phyloP scores from a whole-genome alignment of 2,329 filamentous ascomycete genomes.

The Periconia digitata region DNA sequence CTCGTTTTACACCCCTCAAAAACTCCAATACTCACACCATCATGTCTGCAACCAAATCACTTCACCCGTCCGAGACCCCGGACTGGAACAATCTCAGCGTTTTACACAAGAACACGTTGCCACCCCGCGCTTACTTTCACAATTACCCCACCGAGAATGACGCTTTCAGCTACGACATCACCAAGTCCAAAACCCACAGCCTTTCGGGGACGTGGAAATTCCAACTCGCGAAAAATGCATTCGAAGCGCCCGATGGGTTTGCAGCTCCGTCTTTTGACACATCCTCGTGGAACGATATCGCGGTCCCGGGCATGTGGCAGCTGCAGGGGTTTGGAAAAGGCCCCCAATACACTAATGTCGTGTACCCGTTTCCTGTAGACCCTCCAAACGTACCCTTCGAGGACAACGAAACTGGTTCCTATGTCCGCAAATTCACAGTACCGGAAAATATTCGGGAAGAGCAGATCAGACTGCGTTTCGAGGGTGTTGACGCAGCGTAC shows the following conservation, averaged over 20 bases:
- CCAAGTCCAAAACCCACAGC: conserved; percentile 35
- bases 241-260: conserved; percentile 40
- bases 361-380: conserved; percentile 66
- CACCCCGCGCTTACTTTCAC: conserved; percentile 60
- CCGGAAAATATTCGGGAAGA: conserved; percentile 51
- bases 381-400: conserved; percentile 62
- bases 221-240: conserved; percentile 38
- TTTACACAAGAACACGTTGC: conserved; percentile 62
- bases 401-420: conserved; percentile 67
- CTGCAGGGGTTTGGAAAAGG: conserved; percentile 64
- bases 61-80: conserved; percentile 37
- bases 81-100: conserved; percentile 65
- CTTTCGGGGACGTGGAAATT: conserved; percentile 45
- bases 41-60: background rate
- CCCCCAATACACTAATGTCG: conserved; percentile 70
- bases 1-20: background rate
- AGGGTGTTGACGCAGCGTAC: conserved; percentile 72
- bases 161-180: conserved; percentile 48
- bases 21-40: too few species aligned
- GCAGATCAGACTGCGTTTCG: conserved; percentile 68
- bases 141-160: conserved; percentile 53
- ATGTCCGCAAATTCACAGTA: conserved; percentile 58
- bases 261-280: conserved; percentile 35
- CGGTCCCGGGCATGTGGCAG: conserved; percentile 71
- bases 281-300: conserved; percentile 54